Evolutionary conservation across 1,284 basidiomycete species (phyloP), one percentile per base, ranked within the genome.

Genomic region (Cryptococcus amylolentus): DNA sequence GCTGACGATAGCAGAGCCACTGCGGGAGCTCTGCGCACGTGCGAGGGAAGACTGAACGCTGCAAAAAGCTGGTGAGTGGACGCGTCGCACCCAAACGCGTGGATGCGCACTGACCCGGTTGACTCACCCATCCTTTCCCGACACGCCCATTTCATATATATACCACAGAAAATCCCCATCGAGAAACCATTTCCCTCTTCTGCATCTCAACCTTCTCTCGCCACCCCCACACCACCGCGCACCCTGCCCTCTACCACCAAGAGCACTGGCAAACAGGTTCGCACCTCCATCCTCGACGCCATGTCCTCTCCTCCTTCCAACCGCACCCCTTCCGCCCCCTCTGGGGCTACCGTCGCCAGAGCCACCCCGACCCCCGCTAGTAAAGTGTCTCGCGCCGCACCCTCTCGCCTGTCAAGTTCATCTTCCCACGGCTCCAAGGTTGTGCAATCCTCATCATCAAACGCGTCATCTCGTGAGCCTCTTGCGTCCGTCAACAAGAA

Each of bases 1-100:
- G 27, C 51, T 53, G 31, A 46, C 28, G n/a, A n/a, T 38, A 14
- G 20, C 27, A 62, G 61, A 52, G 55, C n/a, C 64, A 65, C 35
- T 65, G 64, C 48, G 18, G 43, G 6, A 58, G 56, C 18, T 18
- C 40, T 10, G 51, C 56, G 37, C 66, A 67, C 58, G 23, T 58
- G 26, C 53, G 57, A 52, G 66, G 62, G 8, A 38, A 64, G 28
- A 52, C 54, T 38, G 61, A 61, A 54, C 55, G 67, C 5, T 58
- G 62, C 39, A 41, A 43, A 26, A 52, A 58, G 47, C 37, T 55
- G 39, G 63, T 65, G 37, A 50, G 57, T 61, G n/a, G 41, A 40
- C 4, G 13, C 41, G 10, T 42, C 50, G 18, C 38, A 18, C 16
- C 31, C 31, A 35, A 35, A 35, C 31, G 31, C 31, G 31, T 35